These are phyloP conservation scores for Gamarada debralockiae DNA, from an alignment of 495 filamentous ascomycete genomes.

Conservation along the genomic window DNA sequence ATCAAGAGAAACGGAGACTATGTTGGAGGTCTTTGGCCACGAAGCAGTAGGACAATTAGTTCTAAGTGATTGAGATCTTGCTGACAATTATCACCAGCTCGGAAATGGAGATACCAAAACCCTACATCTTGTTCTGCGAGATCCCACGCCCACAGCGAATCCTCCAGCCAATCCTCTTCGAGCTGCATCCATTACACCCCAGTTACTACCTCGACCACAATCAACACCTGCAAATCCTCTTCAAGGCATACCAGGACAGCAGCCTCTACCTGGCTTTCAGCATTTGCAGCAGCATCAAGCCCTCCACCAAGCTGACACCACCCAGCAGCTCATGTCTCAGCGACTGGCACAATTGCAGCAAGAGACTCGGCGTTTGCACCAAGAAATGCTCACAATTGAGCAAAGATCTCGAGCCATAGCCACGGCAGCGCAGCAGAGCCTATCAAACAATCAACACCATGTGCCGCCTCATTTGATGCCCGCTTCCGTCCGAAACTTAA, in stretches of 20 bases:
- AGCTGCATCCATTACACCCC: neutral
- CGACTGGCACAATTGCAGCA: conserved; percentile 21
- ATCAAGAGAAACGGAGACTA: conserved; percentile 44
- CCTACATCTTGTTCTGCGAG: conserved; percentile 60
- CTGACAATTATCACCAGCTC: conserved; percentile 33
- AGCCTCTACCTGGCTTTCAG: conserved; percentile 24
- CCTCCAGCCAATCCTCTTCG: conserved; percentile 7
- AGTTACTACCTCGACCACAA: conserved; percentile 11
- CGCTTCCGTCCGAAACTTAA: conserved; percentile 29
- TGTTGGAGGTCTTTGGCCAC: conserved; percentile 55
- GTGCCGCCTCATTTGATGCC: conserved; percentile 17
- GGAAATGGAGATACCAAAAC: conserved; percentile 40
- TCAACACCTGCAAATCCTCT: conserved; percentile 14
- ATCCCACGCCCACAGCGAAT: conserved; percentile 5
- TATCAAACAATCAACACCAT: conserved; percentile 1
- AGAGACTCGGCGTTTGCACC: conserved; percentile 21
- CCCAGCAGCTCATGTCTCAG: conserved; percentile 15
- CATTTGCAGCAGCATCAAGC: conserved; percentile 18
- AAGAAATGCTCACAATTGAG: conserved; percentile 21
- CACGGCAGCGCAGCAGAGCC: neutral
- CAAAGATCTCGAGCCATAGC: conserved; percentile 15
- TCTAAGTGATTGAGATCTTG: neutral
- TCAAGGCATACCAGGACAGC: conserved; percentile 21
- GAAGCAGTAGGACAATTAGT: conserved; percentile 43
- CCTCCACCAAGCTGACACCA: conserved; percentile 16